These are phyloP conservation scores for Ceratocystis papillata DNA, from an alignment of 2,329 filamentous ascomycete genomes.

Conservation along the genomic window DNA sequence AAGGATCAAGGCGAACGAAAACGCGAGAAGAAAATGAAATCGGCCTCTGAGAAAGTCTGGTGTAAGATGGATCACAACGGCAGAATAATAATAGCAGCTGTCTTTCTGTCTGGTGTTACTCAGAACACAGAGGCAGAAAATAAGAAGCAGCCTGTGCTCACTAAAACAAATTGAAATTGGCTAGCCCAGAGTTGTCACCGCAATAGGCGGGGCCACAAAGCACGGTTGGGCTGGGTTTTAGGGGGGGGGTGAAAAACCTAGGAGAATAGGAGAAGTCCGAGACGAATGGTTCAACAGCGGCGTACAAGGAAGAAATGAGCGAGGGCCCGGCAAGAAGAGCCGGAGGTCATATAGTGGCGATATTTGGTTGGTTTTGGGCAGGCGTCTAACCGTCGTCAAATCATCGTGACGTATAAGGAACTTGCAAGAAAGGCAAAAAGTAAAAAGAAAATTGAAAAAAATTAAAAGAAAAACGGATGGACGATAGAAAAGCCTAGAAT, in stretches of 20 bases:
- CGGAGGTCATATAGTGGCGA: too few relatives aligned
- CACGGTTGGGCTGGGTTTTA: not conserved
- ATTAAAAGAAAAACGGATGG: not conserved
- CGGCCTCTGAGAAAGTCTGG: not conserved
- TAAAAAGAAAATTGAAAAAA: not conserved
- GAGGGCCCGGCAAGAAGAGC: too few relatives aligned
- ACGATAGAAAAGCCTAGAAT: not conserved
- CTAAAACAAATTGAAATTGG: not conserved
- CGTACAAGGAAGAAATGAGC: too few relatives aligned
- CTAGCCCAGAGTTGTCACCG: not conserved
- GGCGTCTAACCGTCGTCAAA: too few relatives aligned
- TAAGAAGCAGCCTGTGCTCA: not conserved
- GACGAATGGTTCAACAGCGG: too few relatives aligned
- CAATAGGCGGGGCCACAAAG: not conserved
- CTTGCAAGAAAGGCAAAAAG: not conserved
- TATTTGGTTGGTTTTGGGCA: too few relatives aligned
- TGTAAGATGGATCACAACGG: not conserved
- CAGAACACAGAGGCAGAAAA: not conserved
- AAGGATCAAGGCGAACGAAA: constrained; percentile 8
- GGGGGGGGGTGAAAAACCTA: not conserved
- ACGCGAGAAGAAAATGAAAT: not conserved
- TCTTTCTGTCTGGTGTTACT: not conserved
- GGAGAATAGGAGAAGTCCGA: too few relatives aligned
- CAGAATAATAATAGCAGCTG: not conserved
- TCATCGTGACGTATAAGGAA: not conserved